Base-by-base conservation (phyloP, 768 basidiomycete genomes). In the Flagelloscypha sp. region DNA sequence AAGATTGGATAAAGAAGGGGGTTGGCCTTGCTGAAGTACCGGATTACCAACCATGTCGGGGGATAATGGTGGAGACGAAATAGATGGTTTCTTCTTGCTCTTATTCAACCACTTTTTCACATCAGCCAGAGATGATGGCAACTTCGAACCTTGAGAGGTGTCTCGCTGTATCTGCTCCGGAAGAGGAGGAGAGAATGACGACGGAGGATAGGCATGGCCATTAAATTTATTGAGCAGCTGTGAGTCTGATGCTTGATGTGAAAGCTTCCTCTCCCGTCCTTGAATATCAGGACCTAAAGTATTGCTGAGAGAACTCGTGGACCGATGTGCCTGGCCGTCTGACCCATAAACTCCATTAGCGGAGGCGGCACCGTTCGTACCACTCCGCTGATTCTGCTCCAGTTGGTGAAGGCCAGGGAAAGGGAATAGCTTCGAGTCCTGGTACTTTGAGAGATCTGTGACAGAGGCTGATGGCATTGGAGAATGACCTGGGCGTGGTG, bases 351-450 rank as follows among this genome's bases (percentile, higher is more conserved):
- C n/a, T n/a, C n/a, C n/a, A n/a, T n/a, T n/a, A n/a, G n/a, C n/a
- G n/a, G n/a, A n/a, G n/a, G n/a, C n/a, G 30, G 75, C 55, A 5
- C 70, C 72, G 35, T 70, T 70, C 36, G 68, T 66, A 22, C 76
- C 72, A 46, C 66, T 76, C 34, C 78, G 69, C 48, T n/a, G n/a
- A n/a, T 84, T 74, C 50, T 84, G 79, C 53, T 84, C 84, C 24
- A 90, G 64, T 47, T 74, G 72, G 49, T 79, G 72, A 56, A 90
- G 80, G 24, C 87, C 88, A 17, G 87, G 88, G 70, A 94, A 92
- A 1, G 92, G 88, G 57, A 83, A 84, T 23, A 95, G 65, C 54
- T 97, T 97, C 19, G 74, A 63, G 45, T 77, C 74, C 43, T 76
- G 76, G 57, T 84, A 93, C 58, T 70, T 85, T 19, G 68, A 65